Evolutionary conservation across 495 filamentous ascomycete species (phyloP).

Genomic region (Aspergillus cavernicola): DNA sequence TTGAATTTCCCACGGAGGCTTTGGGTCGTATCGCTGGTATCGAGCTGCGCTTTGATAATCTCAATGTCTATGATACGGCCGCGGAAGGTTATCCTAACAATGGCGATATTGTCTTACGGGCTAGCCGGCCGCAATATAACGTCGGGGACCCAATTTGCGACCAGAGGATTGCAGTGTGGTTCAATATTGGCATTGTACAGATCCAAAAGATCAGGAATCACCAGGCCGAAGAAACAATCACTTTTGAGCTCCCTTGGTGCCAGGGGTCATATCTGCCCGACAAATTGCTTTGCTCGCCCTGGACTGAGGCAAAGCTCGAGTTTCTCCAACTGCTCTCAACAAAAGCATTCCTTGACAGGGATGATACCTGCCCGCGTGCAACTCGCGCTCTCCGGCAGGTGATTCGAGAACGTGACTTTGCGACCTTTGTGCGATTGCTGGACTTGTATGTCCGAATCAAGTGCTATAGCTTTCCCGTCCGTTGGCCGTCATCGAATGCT

Average conservation of each 20-base stretch:
- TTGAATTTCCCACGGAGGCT: conserved; percentile 26
- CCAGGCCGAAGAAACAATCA: conserved; percentile 24
- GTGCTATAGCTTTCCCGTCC: conserved; percentile 28
- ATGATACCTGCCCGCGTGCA: conserved; percentile 17
- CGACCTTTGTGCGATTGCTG: conserved; percentile 32
- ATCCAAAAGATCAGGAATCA: conserved; percentile 24
- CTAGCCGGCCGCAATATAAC: conserved; percentile 3
- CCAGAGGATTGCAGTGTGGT: conserved; percentile 34
- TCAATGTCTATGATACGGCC: conserved; percentile 15
- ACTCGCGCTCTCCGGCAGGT: conserved; percentile 25
- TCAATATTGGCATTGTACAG: conserved; percentile 34
- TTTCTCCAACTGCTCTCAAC: conserved; percentile 36
- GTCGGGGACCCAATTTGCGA: conserved; percentile 5
- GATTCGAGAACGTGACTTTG: conserved; percentile 33
- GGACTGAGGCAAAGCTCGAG: conserved; percentile 38
- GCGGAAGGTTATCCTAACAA: conserved; percentile 24
- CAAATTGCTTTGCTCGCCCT: conserved; percentile 42
- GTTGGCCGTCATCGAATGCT: conserved; percentile 28
- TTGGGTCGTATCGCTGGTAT: conserved; percentile 16
- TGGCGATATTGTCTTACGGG: conserved; percentile 30
- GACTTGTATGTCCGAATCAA: conserved; percentile 25
- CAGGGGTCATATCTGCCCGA: conserved; percentile 29
- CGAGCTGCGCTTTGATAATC: conserved; percentile 19
- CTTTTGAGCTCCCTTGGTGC: conserved; percentile 29
- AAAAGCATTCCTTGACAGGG: conserved; percentile 37